phyloP scores from a whole-genome alignment of 352 stramenopile genomes.

The Phytophthora ramorum region DNA sequence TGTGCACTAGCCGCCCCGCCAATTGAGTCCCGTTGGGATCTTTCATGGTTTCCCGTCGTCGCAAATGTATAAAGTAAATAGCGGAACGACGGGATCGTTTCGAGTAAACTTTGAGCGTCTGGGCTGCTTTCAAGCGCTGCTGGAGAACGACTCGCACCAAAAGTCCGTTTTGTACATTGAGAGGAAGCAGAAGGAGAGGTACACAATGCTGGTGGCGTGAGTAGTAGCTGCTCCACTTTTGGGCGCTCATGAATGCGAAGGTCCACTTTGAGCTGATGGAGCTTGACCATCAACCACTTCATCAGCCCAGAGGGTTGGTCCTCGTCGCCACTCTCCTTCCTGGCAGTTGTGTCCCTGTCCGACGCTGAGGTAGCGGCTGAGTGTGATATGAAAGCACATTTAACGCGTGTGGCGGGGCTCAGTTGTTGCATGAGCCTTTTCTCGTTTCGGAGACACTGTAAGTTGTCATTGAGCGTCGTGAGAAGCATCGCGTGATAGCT shows the following conservation, averaged over 20 bases:
- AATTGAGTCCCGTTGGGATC: slow-evolving; percentile 6
- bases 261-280: slow-evolving; percentile 49
- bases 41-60: slow-evolving; percentile 14
- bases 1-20: slow-evolving; percentile 21
- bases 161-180: slow-evolving; percentile 5
- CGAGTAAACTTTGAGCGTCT: slow-evolving; percentile 29
- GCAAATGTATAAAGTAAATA: slow-evolving; percentile 28
- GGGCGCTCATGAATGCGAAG: slow-evolving; percentile 37
- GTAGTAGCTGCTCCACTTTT: slow-evolving; percentile 32
- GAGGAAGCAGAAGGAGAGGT: slow-evolving; percentile 12
- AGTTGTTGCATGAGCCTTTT: slow-evolving; percentile 38
- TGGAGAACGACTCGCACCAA: background rate
- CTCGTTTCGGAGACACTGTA: slow-evolving; percentile 49
- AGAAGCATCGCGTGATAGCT: slow-evolving; percentile 13
- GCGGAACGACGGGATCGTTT: slow-evolving; percentile 42
- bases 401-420: slow-evolving; percentile 3
- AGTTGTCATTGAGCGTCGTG: slow-evolving; percentile 17
- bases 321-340: slow-evolving; percentile 16
- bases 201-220: slow-evolving; percentile 19
- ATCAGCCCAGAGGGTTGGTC: slow-evolving; percentile 30
- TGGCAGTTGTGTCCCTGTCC: background rate
- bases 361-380: background rate
- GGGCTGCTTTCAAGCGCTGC: background rate
- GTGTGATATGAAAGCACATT: slow-evolving; percentile 36
- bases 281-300: slow-evolving; percentile 44